Conservation (phyloP, 1,284 basidiomycete genomes). For the Ustilago vetiveriae region DNA sequence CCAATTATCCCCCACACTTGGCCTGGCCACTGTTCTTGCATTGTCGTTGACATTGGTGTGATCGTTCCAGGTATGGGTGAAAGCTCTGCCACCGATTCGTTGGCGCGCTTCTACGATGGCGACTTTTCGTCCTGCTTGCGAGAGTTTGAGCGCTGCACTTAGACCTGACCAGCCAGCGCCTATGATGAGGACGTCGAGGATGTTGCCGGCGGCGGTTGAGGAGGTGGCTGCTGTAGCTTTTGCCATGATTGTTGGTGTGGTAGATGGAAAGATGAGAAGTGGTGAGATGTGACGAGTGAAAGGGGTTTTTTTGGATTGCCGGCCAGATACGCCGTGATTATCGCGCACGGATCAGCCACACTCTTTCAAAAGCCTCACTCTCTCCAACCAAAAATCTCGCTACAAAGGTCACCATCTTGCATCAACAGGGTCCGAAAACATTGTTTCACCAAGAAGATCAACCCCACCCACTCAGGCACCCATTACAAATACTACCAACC, state of each 20-base stretch:
- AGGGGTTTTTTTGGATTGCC: too few relatives aligned
- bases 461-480: too few relatives aligned
- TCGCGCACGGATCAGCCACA: too few relatives aligned
- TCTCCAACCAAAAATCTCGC: too few relatives aligned
- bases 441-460: too few relatives aligned
- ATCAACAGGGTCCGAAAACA: too few relatives aligned
- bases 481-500: too few relatives aligned
- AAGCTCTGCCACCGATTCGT: slow-evolving; percentile 70
- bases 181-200: slow-evolving; percentile 69
- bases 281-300: too few relatives aligned
- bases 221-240: slow-evolving; percentile 21
- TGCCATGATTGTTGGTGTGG: slow-evolving; percentile 14
- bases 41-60: slow-evolving; percentile 39
- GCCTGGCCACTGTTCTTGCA: slow-evolving; percentile 14
- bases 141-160: slow-evolving; percentile 69
- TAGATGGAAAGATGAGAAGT: too few relatives aligned
- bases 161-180: slow-evolving; percentile 71
- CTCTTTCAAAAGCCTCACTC: too few relatives aligned
- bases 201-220: slow-evolving; percentile 6
- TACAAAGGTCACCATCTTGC: too few relatives aligned
- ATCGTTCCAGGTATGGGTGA: slow-evolving; percentile 66
- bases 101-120: slow-evolving; percentile 70
- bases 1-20: slow-evolving; percentile 19
- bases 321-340: too few relatives aligned
- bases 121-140: slow-evolving; percentile 67